A percentile compares a stretch with the other conserved stretches of the same genome.
phyloP scores from a whole-genome alignment of 192 early-diverging fungal genomes.

The Backusella australiensis region DNA sequence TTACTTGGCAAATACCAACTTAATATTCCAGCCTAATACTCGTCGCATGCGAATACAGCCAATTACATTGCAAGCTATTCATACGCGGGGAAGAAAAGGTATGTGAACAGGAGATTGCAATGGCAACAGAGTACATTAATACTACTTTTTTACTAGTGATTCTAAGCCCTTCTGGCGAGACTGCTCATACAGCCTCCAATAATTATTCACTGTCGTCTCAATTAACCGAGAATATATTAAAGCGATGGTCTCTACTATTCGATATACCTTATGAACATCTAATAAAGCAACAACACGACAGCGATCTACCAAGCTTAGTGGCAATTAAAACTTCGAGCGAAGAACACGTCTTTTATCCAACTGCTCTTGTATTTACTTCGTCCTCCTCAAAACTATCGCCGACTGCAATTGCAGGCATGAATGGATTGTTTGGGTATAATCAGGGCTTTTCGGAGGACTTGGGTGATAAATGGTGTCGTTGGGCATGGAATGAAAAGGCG shows the following conservation, averaged over 20 bases:
- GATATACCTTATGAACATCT: conserved; percentile 19
- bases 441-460: conserved; percentile 30
- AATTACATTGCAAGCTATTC: not conserved
- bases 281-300: not conserved
- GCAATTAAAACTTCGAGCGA: conserved; percentile 9
- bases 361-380: conserved; percentile 18
- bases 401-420: conserved; percentile 24
- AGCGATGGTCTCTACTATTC: conserved; percentile 21
- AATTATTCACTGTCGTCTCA: conserved; percentile 10
- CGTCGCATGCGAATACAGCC: conserved; percentile 21
- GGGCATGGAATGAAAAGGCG: conserved; percentile 19
- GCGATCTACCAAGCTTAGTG: not conserved
- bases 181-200: not conserved
- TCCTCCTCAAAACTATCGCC: conserved; percentile 18
- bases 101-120: not conserved
- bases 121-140: not conserved
- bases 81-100: not conserved
- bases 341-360: conserved; percentile 24
- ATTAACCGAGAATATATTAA: conserved; percentile 17
- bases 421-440: conserved; percentile 18
- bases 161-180: conserved; percentile 20
- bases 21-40: conserved; percentile 30
- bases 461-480: conserved; percentile 30
- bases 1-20: conserved; percentile 29
- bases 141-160: conserved; percentile 1